Evolutionary conservation across 2,329 filamentous ascomycete species (phyloP).

Genomic region (Cercospora sp.): DNA sequence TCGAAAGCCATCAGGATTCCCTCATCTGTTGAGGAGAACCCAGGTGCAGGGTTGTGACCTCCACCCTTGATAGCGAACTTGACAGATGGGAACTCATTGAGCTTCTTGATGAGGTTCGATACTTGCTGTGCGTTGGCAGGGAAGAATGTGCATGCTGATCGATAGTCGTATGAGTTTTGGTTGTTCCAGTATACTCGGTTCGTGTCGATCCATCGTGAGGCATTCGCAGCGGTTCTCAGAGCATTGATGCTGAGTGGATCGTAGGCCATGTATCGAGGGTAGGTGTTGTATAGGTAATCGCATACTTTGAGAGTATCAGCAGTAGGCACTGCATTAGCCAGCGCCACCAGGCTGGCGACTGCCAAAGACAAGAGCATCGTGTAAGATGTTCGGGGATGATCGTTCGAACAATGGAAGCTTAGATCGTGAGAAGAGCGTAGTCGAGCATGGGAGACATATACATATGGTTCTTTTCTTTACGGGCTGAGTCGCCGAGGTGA

Average conservation of each 20-base stretch:
- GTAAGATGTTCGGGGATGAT: background rate
- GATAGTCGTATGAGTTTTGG: slow-evolving; percentile 25
- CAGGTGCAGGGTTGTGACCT: slow-evolving; percentile 50
- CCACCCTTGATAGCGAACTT: slow-evolving; percentile 58
- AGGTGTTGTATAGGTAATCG: slow-evolving; percentile 26
- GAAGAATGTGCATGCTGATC: slow-evolving; percentile 38
- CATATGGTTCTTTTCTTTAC: background rate
- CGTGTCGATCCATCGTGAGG: slow-evolving; percentile 22
- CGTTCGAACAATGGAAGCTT: background rate
- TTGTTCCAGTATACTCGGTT: slow-evolving; percentile 31
- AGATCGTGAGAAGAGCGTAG: background rate
- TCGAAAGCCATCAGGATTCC: slow-evolving; percentile 50
- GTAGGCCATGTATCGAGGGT: slow-evolving; percentile 27
- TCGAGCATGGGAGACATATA: background rate
- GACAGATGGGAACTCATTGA: slow-evolving; percentile 50
- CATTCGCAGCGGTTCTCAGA: slow-evolving; percentile 18
- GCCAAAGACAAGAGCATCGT: slow-evolving; percentile 13
- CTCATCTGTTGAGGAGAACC: slow-evolving; percentile 48
- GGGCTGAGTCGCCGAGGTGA: background rate
- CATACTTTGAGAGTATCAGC: slow-evolving; percentile 26
- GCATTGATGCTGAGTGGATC: slow-evolving; percentile 21
- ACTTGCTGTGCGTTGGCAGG: slow-evolving; percentile 55
- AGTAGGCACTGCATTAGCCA: slow-evolving; percentile 16
- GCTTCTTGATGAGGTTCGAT: slow-evolving; percentile 52
- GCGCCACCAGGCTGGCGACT: slow-evolving; percentile 12